Percentiles rank a stretch among this genome's conserved stretches.
Conservation (phyloP, 1,284 basidiomycete species). For the Phellopilus nigrolimitatus region DNA sequence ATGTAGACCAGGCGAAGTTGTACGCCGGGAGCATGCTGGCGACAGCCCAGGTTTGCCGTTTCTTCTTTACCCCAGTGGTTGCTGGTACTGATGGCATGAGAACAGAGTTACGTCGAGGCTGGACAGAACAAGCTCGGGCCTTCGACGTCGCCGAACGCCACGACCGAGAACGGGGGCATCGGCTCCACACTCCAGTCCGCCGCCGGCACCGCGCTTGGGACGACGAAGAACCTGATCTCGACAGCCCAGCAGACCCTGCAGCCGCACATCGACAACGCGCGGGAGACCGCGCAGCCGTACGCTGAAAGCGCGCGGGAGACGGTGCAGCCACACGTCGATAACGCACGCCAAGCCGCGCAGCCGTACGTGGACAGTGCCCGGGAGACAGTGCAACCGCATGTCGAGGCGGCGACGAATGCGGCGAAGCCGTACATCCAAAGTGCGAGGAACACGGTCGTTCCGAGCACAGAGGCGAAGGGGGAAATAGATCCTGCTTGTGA, state of each 20-base stretch:
- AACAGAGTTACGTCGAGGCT: slow-evolving; percentile 20
- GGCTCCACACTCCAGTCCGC: slow-evolving; percentile 33
- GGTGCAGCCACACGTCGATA: slow-evolving; percentile 33
- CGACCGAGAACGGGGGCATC: slow-evolving; percentile 23
- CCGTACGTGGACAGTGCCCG: slow-evolving; percentile 26
- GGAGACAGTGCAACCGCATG: slow-evolving; percentile 28
- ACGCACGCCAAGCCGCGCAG: slow-evolving; percentile 25
- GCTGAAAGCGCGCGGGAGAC: slow-evolving; percentile 23
- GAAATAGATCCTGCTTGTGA: not conserved
- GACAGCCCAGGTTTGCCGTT: slow-evolving; percentile 45
- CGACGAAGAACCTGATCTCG: slow-evolving; percentile 33
- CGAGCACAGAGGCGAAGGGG: not conserved
- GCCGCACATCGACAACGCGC: slow-evolving; percentile 30
- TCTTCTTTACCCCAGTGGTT: not conserved
- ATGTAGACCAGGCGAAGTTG: slow-evolving; percentile 50
- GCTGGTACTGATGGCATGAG: not conserved
- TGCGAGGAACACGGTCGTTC: slow-evolving; percentile 8
- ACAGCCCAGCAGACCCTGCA: slow-evolving; percentile 36
- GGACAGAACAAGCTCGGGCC: slow-evolving; percentile 15
- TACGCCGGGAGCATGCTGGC: slow-evolving; percentile 40
- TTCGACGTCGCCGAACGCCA: slow-evolving; percentile 22
- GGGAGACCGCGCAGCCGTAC: slow-evolving; percentile 27
- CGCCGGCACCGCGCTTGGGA: slow-evolving; percentile 33
- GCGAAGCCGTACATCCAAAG: slow-evolving; percentile 25
- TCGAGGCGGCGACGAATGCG: slow-evolving; percentile 31